Evolutionary conservation across 306 rosid species (phyloP), one percentile per base, ranked within the genome.

Genomic region (Trifolium fragiferum): DNA sequence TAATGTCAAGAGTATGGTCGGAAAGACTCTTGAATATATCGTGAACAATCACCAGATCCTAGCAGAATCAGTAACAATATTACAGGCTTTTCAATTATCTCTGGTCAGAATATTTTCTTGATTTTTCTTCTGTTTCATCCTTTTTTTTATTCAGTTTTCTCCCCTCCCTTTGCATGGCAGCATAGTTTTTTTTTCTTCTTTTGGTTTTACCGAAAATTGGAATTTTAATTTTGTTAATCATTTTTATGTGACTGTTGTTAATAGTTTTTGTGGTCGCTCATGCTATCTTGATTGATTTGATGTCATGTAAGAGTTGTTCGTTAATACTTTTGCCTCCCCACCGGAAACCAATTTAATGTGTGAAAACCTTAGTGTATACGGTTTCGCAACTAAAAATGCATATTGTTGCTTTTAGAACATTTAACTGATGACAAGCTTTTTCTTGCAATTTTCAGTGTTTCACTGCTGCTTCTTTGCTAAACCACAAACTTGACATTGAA

Each of bases 61-160:
- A 25, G 66, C 55, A 5, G 85, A 90, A 78, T 80, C 88, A 55
- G 80, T 66, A 14, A 84, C 96, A 62, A 73, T 83, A 66, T 67
- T 86, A 65, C 92, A 94, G 83, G 94, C 97, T 63, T 89, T 90
- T 76, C 95, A 91, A 86, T 77, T 94, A 80, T 88, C 97, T 77
- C 83, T 94, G 97, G 98, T 94, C 68, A 84, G 90, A 77, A 65
- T 58, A 6, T 72, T 76, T 65, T 53, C 62, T 61, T 14, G 57
- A 33, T 62, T 37, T 66, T 73, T 15, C 60, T 57, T 63, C 13
- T 40, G 13, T 40, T 40, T 40, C 10, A 40, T 38, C 43, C 10
- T 38, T 59, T 77, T 16, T 71, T 76, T 63, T 50, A 50, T 62
- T 40, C 71, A 27, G 60, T 49, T 51, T 49, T 47, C 62, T 30